A percentile compares a stretch with the other conserved stretches of the same genome.
Evolutionary conservation across 148 eudicot species (phyloP).

Genomic region (Cornus controversa): DNA sequence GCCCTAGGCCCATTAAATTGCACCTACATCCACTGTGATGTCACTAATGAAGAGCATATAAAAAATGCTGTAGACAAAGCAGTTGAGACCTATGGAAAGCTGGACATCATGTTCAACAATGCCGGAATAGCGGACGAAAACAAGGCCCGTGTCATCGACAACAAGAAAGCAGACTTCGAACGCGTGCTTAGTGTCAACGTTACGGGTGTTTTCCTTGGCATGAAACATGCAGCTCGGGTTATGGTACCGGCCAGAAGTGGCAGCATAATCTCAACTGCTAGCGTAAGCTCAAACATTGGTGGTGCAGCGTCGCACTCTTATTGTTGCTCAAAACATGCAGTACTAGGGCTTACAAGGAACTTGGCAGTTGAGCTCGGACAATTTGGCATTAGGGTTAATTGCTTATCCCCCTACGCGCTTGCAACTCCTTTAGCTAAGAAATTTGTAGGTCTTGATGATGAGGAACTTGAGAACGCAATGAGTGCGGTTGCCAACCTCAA

Average conservation of each 20-base stretch:
- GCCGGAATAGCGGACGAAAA: conserved; percentile 35
- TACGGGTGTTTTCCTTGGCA: conserved; percentile 51
- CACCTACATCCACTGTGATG: conserved; percentile 40
- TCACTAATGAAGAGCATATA: conserved; percentile 39
- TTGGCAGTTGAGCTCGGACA: conserved; percentile 46
- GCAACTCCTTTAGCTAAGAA: conserved; percentile 30
- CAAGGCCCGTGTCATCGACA: conserved; percentile 29
- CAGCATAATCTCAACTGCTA: conserved; percentile 45
- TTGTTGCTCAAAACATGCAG: conserved; percentile 38
- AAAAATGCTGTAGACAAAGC: conserved; percentile 36
- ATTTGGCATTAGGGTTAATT: conserved; percentile 46
- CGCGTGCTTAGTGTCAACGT: conserved; percentile 32
- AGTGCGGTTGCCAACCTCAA: conserved; percentile 29
- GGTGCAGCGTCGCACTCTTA: conserved; percentile 34
- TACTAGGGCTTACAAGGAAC: conserved; percentile 42
- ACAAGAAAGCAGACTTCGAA: conserved; percentile 33
- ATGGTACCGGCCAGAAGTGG: conserved; percentile 51
- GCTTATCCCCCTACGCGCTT: conserved; percentile 39
- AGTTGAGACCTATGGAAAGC: conserved; percentile 33
- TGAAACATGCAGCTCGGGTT: conserved; percentile 62
- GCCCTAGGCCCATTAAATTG: conserved; percentile 23
- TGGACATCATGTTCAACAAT: conserved; percentile 55
- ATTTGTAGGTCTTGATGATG: conserved; percentile 20
- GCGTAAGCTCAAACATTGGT: conserved; percentile 29
- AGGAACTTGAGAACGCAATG: conserved; percentile 24